phyloP scores from a whole-genome alignment of 306 rosid species.

The Vigna mungo region DNA sequence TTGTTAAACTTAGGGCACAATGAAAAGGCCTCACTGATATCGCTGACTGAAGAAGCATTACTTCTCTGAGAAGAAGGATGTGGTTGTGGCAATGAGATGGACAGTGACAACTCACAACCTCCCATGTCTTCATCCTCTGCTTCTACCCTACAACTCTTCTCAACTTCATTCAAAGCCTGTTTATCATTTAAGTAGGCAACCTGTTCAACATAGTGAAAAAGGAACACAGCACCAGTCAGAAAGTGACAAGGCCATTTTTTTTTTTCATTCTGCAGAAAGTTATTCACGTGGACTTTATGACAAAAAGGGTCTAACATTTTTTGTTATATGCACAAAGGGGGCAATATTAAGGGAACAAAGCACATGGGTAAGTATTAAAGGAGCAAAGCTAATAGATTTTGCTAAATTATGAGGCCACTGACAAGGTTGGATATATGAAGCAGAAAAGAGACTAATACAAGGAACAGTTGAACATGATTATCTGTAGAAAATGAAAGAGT shows the following conservation, averaged over 20 bases:
- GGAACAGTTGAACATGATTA: background rate
- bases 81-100: slow-evolving; percentile 50
- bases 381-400: background rate
- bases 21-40: slow-evolving; percentile 59
- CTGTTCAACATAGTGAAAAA: slow-evolving; percentile 37
- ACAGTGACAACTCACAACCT: slow-evolving; percentile 58
- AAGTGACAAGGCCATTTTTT: background rate
- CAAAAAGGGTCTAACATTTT: background rate
- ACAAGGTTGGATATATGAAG: background rate
- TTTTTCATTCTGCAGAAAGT: background rate
- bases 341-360: background rate
- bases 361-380: background rate
- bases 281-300: background rate
- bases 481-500: background rate
- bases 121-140: slow-evolving; percentile 27
- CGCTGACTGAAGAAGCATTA: slow-evolving; percentile 54
- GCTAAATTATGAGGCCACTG: background rate
- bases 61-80: slow-evolving; percentile 48
- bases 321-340: background rate
- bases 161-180: background rate
- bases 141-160: background rate
- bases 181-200: slow-evolving; percentile 20
- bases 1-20: slow-evolving; percentile 44
- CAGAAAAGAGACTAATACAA: background rate
- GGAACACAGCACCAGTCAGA: background rate